Conservation (phyloP, 805 yeast species). For the Starmera amethionina region DNA sequence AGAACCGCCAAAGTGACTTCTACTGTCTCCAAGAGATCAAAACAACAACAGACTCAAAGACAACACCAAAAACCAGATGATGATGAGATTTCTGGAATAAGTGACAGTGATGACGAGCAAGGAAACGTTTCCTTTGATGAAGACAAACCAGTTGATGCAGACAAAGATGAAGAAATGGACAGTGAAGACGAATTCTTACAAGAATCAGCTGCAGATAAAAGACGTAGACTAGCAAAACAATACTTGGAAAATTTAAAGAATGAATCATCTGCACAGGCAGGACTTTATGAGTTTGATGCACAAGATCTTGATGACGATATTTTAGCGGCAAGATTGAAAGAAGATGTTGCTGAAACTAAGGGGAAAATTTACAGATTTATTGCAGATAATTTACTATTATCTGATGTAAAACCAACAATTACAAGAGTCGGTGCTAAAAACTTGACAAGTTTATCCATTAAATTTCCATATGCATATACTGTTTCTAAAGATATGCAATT, state of each 20-base stretch:
- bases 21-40: conserved; percentile 7
- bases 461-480: conserved; percentile 48
- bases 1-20: conserved; percentile 8
- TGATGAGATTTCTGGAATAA: conserved; percentile 44
- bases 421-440: conserved; percentile 56
- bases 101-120: conserved; percentile 40
- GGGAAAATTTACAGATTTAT: conserved; percentile 71
- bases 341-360: conserved; percentile 83
- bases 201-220: conserved; percentile 86
- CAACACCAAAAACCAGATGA: conserved; percentile 19
- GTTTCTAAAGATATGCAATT: conserved; percentile 75
- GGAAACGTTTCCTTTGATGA: conserved; percentile 27
- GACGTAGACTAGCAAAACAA: conserved; percentile 90
- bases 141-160: conserved; percentile 21
- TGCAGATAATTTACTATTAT: conserved; percentile 36
- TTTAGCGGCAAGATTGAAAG: conserved; percentile 66
- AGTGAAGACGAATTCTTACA: conserved; percentile 65
- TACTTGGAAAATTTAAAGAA: conserved; percentile 70
- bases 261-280: conserved; percentile 28
- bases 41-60: neutral
- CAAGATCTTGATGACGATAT: conserved; percentile 84
- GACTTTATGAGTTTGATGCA: conserved; percentile 63
- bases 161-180: conserved; percentile 32
- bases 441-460: conserved; percentile 36
- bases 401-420: conserved; percentile 30